Percentiles rank a stretch among this genome's conserved stretches.
Evolutionary conservation across 208 protist genomes (phyloP).

Genomic region (Trichomonas gallinae): DNA sequence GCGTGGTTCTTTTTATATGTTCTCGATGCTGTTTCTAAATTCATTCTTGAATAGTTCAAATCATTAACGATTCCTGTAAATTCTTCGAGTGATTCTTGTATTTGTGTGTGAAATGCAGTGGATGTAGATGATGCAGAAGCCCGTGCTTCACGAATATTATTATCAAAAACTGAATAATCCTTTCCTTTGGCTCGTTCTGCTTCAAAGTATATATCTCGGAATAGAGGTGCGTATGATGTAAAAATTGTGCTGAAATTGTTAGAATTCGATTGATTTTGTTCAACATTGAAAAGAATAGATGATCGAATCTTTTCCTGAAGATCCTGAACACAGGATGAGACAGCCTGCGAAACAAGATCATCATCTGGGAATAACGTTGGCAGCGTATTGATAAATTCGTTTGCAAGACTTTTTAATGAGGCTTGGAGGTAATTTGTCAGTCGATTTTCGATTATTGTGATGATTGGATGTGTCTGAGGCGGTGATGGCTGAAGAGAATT

Average conservation of each 20-base stretch:
- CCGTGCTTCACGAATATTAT: neutral
- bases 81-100: neutral
- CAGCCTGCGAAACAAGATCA: neutral
- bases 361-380: neutral
- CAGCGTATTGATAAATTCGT: neutral
- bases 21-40: neutral
- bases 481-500: neutral
- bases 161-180: neutral
- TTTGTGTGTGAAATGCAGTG: neutral
- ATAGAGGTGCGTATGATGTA: neutral
- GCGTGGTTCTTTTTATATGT: neutral
- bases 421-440: neutral
- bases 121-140: neutral
- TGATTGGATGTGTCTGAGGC: neutral
- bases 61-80: neutral
- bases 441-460: neutral
- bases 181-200: neutral
- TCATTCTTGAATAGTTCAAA: neutral
- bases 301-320: neutral
- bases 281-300: neutral
- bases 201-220: neutral
- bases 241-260: neutral
- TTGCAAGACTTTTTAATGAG: neutral
- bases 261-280: neutral
- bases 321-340: neutral